Evolutionary conservation across 139 green algal genomes (phyloP), one percentile per base, ranked within the genome.

Genomic region (Eudorina sp.): DNA sequence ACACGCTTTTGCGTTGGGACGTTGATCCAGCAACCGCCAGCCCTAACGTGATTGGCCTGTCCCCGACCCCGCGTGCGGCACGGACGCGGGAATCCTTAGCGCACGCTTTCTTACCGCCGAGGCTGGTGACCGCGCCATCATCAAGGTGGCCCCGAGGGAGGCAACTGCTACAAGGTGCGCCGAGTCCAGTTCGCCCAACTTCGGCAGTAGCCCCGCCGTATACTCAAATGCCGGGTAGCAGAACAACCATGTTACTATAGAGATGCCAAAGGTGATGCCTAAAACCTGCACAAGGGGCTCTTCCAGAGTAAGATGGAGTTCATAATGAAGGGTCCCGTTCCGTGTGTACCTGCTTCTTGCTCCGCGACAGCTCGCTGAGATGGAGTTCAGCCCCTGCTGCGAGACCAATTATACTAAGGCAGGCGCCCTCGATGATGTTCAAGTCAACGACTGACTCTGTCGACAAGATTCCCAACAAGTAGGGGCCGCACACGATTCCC

Each of bases 91-190:
- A n/a, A n/a, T n/a, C n/a, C n/a, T n/a, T n/a, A n/a, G n/a, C n/a
- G n/a, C n/a, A n/a, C n/a, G n/a, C n/a, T n/a, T n/a, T n/a, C 73
- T 81, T 29, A 97, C 94, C 69, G 95, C 94, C 11, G 96, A 98
- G 5, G 96, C 97, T 6, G 97, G 97, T 21, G 96, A 98, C 40
- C 97, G 89, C 0, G 97, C 95, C 79, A 98, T 94, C 88, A 96
- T 95, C 27, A 99, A 90, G 2, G 94, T 97, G 13, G 90, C 95
- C 0, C 91, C 92, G n/a, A 98, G 88, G n/a, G 83, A 94, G 36
- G 93, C 92, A 21, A 96, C 84, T 0, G 93, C 93, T 25, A 86
- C 40, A 31, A 93, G 38, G 29, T 93, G 90, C 3, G 75, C 7
- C 1, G 8, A n/a, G 53, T 85, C 83, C 27, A 88, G 79, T 1